Conservation (phyloP, 228 moss, liverwort and hornwort genomes). For the Sphagnum magellanicum region DNA sequence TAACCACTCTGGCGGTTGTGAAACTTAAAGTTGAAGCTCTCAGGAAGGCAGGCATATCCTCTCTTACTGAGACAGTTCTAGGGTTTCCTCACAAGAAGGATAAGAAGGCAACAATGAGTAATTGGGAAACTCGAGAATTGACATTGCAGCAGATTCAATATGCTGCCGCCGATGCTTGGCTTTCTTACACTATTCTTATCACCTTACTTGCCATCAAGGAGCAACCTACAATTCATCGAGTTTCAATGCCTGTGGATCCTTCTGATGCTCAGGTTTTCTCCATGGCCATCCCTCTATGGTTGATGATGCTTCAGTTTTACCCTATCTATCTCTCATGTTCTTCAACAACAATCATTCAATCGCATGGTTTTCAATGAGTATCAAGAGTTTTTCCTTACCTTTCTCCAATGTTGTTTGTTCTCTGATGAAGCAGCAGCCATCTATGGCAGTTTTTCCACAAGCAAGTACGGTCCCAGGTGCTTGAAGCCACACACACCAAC, state of each 20-base stretch:
- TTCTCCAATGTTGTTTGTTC: no score
- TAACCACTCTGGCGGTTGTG: constrained; percentile 40
- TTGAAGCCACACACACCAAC: no score
- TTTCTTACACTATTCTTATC: constrained; percentile 50
- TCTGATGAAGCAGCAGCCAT: no score
- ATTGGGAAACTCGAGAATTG: constrained; percentile 53
- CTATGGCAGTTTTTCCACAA: no score
- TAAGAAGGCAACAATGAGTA: constrained; percentile 59
- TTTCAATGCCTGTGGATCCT: background rate
- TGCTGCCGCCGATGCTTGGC: constrained; percentile 57
- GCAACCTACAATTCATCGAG: constrained; percentile 1
- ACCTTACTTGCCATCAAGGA: constrained; percentile 26
- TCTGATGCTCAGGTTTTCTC: background rate
- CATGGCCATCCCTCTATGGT: no score
- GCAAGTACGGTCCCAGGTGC: no score
- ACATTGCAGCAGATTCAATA: constrained; percentile 51
- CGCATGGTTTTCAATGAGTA: no score
- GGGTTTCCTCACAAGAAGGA: constrained; percentile 49
- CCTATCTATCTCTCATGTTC: no score
- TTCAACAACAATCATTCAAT: no score
- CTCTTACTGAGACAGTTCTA: constrained; percentile 36
- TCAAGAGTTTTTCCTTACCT: no score
- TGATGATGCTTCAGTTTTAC: no score
- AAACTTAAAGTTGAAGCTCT: constrained; percentile 26
- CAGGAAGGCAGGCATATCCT: constrained; percentile 40